Percentiles rank a stretch among this genome's conserved stretches.
Evolutionary conservation across 441 rosid genomes (phyloP).

Genomic region (Flueggea neowawraea): DNA sequence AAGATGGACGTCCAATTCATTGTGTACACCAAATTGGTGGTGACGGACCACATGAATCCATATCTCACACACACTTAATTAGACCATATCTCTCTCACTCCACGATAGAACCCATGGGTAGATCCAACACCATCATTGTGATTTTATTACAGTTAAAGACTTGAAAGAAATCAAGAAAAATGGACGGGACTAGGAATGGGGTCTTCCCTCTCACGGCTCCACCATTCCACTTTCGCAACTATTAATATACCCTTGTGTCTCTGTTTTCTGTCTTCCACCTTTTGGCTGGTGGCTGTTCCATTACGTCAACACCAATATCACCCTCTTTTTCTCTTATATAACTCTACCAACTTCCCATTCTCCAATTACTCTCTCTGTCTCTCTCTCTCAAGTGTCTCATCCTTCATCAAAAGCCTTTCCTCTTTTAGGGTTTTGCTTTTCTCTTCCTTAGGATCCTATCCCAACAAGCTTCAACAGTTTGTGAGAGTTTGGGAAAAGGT

Average conservation of each 20-base stretch:
- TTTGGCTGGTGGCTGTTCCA: conserved; percentile 42
- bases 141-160: conserved; percentile 23
- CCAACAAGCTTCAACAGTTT: conserved; percentile 26
- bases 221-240: conserved; percentile 17
- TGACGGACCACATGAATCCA: not conserved
- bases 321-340: not conserved
- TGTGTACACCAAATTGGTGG: too few species aligned
- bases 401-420: conserved; percentile 6
- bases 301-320: conserved; percentile 30
- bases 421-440: not conserved
- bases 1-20: too few species aligned
- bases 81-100: not conserved
- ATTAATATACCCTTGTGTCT: not conserved
- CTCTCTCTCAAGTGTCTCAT: not conserved
- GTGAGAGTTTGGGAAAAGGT: conserved; percentile 8
- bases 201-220: conserved; percentile 27
- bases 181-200: conserved; percentile 49
- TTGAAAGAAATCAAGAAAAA: conserved; percentile 20
- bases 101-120: conserved; percentile 2
- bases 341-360: conserved; percentile 27
- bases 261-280: conserved; percentile 6
- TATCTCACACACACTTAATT: conserved; percentile 1
- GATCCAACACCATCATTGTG: conserved; percentile 40
- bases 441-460: conserved; percentile 44
- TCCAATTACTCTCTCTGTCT: conserved; percentile 26